Percentiles rank a stretch among this genome's conserved stretches.
These are phyloP conservation scores for Botrytis galanthina DNA, from an alignment of 2,329 filamentous ascomycete genomes.

Conservation along the genomic window DNA sequence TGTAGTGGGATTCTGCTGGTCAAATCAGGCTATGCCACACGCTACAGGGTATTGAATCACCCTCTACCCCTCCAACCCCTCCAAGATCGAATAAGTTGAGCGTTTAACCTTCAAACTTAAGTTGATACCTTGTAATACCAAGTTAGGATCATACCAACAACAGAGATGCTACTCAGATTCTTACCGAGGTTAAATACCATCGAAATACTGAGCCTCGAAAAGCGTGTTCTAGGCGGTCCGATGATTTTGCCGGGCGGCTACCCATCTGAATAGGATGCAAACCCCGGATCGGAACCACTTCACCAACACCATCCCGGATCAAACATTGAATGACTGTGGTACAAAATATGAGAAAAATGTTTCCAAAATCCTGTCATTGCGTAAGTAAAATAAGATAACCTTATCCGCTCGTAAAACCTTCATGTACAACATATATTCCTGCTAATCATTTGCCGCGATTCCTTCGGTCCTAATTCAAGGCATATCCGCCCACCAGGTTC, in stretches of 20 bases:
- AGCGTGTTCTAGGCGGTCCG: not conserved
- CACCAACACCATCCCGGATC: not conserved
- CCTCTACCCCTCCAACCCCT: not conserved
- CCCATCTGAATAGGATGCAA: not conserved
- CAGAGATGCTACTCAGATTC: not conserved
- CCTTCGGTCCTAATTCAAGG: not conserved
- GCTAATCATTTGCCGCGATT: not conserved
- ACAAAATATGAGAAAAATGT: not conserved
- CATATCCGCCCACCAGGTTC: not conserved
- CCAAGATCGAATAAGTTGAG: not conserved
- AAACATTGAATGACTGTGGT: not conserved
- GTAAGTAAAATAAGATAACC: not conserved
- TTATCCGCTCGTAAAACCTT: not conserved
- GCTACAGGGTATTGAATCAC: not conserved
- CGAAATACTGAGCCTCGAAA: not conserved
- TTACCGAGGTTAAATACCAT: not conserved
- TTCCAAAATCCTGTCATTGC: not conserved
- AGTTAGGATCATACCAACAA: not conserved
- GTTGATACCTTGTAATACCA: not conserved
- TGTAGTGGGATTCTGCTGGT: not conserved
- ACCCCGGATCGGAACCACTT: not conserved
- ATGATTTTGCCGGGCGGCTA: constrained; percentile 8
- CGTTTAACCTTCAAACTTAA: not conserved
- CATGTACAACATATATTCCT: not conserved
- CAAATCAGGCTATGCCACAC: not conserved